Conservation (phyloP, 148 eudicot species). For the Rhododendron mucronatum region DNA sequence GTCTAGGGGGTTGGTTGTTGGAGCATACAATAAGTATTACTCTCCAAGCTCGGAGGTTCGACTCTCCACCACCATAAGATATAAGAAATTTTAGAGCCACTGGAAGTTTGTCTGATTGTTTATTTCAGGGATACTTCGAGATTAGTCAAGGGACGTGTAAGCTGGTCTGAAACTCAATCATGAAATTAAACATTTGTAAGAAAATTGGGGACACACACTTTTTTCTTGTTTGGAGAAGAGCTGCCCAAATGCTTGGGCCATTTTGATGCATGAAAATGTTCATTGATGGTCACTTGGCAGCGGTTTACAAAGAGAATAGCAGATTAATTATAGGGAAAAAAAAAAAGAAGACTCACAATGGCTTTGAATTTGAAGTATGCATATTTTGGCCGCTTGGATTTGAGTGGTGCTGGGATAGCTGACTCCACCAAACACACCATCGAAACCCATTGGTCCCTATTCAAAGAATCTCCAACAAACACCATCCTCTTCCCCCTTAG, state of each 20-base stretch:
- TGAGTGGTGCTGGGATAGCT: slow-evolving; percentile 35
- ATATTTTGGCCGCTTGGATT: slow-evolving; percentile 34
- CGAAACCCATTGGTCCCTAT: slow-evolving; percentile 89
- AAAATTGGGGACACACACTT: background rate
- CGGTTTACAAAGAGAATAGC: background rate
- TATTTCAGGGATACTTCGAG: too few relatives aligned
- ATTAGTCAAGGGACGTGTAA: too few relatives aligned
- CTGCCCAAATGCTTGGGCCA: background rate
- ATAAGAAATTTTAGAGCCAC: too few relatives aligned
- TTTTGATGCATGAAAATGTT: background rate
- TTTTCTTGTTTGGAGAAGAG: background rate
- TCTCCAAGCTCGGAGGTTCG: too few relatives aligned
- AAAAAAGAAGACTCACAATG: slow-evolving; percentile 34
- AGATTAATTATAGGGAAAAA: background rate
- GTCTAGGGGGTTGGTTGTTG: too few relatives aligned
- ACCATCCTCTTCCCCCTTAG: slow-evolving; percentile 72
- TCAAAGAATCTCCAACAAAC: slow-evolving; percentile 78
- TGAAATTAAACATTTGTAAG: too few relatives aligned
- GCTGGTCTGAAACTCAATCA: too few relatives aligned
- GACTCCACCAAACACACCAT: slow-evolving; percentile 70
- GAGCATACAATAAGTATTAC: too few relatives aligned
- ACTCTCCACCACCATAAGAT: too few relatives aligned
- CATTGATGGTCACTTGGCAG: too few relatives aligned
- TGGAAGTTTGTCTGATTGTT: too few relatives aligned
- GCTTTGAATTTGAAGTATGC: slow-evolving; percentile 64